Evolutionary conservation across 2,329 filamentous ascomycete genomes (phyloP).

Genomic region (Paraphoma chrysanthemicola): DNA sequence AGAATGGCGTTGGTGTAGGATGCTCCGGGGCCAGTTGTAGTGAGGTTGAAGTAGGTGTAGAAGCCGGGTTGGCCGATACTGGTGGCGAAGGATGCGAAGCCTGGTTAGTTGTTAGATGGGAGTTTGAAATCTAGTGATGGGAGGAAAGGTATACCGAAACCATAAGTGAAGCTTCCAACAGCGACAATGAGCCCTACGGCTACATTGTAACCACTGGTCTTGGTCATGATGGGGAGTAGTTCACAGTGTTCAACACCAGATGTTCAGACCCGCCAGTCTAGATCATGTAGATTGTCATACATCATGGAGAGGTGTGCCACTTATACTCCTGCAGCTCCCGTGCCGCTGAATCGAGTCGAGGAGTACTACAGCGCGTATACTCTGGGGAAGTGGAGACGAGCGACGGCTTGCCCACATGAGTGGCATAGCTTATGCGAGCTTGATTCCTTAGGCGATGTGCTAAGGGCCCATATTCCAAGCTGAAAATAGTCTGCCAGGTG

Average conservation of each 20-base stretch:
- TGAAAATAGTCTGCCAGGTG: neutral
- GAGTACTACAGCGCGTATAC: neutral
- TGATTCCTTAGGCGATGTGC: neutral
- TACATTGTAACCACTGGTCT: constrained; percentile 33
- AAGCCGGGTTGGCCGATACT: constrained; percentile 30
- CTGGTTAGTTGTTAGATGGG: constrained; percentile 6
- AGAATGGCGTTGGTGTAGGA: constrained; percentile 26
- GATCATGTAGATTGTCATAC: neutral
- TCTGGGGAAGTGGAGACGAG: constrained; percentile 8
- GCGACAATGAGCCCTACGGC: constrained; percentile 31
- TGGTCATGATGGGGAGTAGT: constrained; percentile 18
- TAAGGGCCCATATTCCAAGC: neutral
- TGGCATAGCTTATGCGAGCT: neutral
- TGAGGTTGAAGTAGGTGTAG: constrained; percentile 26
- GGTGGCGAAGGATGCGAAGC: constrained; percentile 32
- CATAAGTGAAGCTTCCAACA: constrained; percentile 31
- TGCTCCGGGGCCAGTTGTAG: constrained; percentile 17
- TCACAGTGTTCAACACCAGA: neutral
- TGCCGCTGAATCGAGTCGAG: neutral
- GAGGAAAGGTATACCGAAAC: constrained; percentile 19
- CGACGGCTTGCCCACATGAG: constrained; percentile 2
- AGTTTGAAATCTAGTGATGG: neutral
- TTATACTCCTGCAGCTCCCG: constrained; percentile 2
- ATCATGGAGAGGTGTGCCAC: neutral
- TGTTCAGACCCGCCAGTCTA: neutral